phyloP scores from a whole-genome alignment of 768 basidiomycete genomes.

The Tulasnella sp. region DNA sequence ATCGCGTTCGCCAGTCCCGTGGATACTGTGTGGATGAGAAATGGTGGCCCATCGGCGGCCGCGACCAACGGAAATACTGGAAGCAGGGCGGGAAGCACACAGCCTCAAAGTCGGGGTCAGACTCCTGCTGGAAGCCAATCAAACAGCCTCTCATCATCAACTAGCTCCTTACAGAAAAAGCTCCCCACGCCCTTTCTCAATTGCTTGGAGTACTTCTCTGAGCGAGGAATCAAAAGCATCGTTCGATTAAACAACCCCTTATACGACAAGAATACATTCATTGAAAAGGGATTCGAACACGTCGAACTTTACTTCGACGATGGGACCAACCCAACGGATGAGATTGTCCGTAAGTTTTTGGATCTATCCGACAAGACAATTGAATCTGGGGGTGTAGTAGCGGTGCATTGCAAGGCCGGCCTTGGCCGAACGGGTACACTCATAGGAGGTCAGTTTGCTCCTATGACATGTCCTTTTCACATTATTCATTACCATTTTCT shows the following conservation, averaged over 20 bases:
- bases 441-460: conserved; percentile 48
- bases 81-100: conserved; percentile 4
- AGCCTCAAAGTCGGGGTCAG: conserved; percentile 13
- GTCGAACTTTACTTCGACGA: conserved; percentile 95
- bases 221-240: conserved; percentile 76
- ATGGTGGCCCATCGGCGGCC: conserved; percentile 24
- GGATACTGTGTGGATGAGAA: conserved; percentile 69
- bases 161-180: conserved; percentile 49
- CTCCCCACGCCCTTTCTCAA: conserved; percentile 73
- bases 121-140: conserved; percentile 24
- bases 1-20: conserved; percentile 92
- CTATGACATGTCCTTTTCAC: not conserved
- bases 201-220: conserved; percentile 88
- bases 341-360: conserved; percentile 87
- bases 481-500: not conserved
- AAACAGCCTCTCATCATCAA: conserved; percentile 24
- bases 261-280: conserved; percentile 72
- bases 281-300: conserved; percentile 77
- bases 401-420: conserved; percentile 94
- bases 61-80: not conserved
- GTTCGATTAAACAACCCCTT: conserved; percentile 88
- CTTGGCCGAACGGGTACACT: conserved; percentile 92
- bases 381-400: conserved; percentile 67
- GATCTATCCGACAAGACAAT: conserved; percentile 71
- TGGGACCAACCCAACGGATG: conserved; percentile 93